Evolutionary conservation across 768 basidiomycete genomes (phyloP), one percentile per base, ranked within the genome.

Genomic region (Boletus reticulatus): DNA sequence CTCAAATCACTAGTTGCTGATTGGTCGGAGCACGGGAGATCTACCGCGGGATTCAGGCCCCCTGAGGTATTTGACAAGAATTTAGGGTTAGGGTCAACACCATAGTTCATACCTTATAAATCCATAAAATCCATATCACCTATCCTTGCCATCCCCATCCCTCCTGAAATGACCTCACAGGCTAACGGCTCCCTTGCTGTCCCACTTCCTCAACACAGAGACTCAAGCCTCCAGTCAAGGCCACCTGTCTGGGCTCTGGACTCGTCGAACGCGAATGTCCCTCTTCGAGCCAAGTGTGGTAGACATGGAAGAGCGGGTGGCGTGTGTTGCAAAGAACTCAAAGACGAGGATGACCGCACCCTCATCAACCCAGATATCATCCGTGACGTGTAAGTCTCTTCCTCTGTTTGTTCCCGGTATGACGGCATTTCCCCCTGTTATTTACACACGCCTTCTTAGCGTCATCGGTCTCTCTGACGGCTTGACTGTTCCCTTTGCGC

Each of bases 381-480:
- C 19, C 85, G 92, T 9, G 93, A 95, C 60, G 83, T 92, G 92
- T 93, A 66, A 68, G 89, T 60, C 16, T 22, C 17, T 34, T 49
- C 39, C 27, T 13, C 34, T 37, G 31, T 16, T 44, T 37, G 31
- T n/a, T 9, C 13, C 13, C 17, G 37, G 17, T 38, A 3, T 43
- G 13, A 13, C 31, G 17, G 6, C 8, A 4, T 57, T 20, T 34
- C 20, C 27, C 29, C 29, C 17, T 29, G 16, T 60, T 39, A 53
- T 5, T 58, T 43, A 58, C 19, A 6, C 20, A 34, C 32, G 50
- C 32, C 63, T 34, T 32, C 42, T 13, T 65, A 92, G 92, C 47
- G 82, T 94, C 45, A 94, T 94, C 57, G 93, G 93, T n/a, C 84
- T 94, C 10, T 90, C 89, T 0, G 92, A 94, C 63, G 92, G 93